Conservation (phyloP, 2,329 filamentous ascomycete species). For the Neonectria magnoliae region DNA sequence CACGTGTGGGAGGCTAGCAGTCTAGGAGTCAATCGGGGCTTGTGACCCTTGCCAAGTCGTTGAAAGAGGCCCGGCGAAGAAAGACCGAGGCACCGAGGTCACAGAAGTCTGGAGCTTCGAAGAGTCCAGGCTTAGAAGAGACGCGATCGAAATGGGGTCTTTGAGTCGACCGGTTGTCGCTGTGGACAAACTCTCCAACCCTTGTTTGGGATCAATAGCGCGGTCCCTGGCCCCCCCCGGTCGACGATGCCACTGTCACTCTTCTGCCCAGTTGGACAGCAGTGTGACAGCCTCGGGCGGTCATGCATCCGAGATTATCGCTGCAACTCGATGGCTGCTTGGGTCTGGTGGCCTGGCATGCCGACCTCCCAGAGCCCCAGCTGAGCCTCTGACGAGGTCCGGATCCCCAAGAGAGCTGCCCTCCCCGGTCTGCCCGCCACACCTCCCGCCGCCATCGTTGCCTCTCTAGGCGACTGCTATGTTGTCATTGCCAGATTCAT, state of each 20-base stretch:
- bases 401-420: constrained; percentile 13
- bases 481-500: constrained; percentile 11
- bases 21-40: constrained; percentile 21
- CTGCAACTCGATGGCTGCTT: constrained; percentile 37
- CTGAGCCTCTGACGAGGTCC: constrained; percentile 14
- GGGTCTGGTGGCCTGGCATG: constrained; percentile 29
- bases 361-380: constrained; percentile 23
- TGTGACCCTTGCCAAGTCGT: constrained; percentile 3
- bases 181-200: constrained; percentile 4
- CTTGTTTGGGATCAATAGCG: constrained; percentile 21
- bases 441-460: constrained; percentile 22
- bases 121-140: constrained; percentile 5
- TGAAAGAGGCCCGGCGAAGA: background rate
- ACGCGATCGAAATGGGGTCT: constrained; percentile 6
- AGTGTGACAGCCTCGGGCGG: constrained; percentile 40
- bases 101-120: background rate
- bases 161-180: background rate
- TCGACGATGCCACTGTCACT: constrained; percentile 14
- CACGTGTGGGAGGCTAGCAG: constrained; percentile 38
- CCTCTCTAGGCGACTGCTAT: constrained; percentile 30
- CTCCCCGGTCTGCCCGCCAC: constrained; percentile 1
- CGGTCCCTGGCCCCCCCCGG: constrained; percentile 2
- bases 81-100: background rate
- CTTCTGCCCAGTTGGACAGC: constrained; percentile 17
- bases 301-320: constrained; percentile 44